Conservation (phyloP, 2,329 filamentous ascomycete species). For the Verticillium longisporum region DNA sequence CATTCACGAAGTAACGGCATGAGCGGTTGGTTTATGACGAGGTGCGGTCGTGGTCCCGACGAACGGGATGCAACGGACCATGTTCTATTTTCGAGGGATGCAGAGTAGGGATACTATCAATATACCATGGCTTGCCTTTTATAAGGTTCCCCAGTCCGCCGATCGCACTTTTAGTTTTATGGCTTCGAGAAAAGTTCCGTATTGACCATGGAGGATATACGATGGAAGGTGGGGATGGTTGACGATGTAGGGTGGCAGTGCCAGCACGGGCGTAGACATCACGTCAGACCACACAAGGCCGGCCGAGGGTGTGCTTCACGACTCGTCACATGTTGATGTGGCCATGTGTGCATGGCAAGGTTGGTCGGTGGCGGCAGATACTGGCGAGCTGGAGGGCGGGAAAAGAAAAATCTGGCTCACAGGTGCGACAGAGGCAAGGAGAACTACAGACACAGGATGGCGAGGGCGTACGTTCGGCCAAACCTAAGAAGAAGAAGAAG, state of each 20-base stretch:
- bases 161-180: neutral
- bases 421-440: neutral
- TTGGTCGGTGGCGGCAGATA: neutral
- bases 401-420: neutral
- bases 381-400: neutral
- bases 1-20: neutral
- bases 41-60: neutral
- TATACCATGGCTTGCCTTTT: neutral
- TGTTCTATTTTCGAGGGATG: neutral
- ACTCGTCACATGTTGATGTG: neutral
- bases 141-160: neutral
- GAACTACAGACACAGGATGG: too few relatives aligned
- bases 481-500: neutral
- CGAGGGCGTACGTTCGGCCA: too few relatives aligned
- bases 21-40: neutral
- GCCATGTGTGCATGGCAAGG: neutral
- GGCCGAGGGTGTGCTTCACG: neutral
- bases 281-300: neutral
- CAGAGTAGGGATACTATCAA: neutral
- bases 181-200: neutral
- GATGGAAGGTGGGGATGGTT: neutral
- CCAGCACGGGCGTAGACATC: neutral
- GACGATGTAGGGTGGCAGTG: neutral
- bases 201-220: neutral
- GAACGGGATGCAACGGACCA: neutral